Evolutionary conservation across 345 rosid species (phyloP), one percentile per base, ranked within the genome.

Genomic region (rapeseed (Brassica napus)): DNA sequence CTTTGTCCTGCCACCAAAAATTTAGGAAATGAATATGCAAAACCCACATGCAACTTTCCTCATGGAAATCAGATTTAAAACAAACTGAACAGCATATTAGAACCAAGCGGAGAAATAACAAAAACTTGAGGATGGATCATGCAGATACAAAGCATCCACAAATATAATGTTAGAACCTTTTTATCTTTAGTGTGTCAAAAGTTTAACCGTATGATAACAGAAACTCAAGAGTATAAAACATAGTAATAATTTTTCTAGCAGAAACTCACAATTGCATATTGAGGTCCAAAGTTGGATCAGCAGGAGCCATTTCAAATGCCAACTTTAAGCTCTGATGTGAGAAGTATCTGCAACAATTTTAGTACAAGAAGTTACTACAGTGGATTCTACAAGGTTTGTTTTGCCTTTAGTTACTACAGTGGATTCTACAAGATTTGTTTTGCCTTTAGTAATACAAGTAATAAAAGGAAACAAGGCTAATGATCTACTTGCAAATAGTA

Each of bases 261-360:
- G 76, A 32, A 76, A 86, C 98, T 87, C 87, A 96, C 99, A 96
- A 83, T 76, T 96, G 99, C 89, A 85, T 93, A 84, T 93, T 92
- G 72, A 96, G 88, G 79, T 96, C 99, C 71, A 96, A 87, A 15
- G 99, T 92, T 69, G 99, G 97, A 85, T 96, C 99, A 62, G 98
- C 94, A 72, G 97, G 97, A 82, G 99, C 97, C 79, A 74, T 88
- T 80, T 87, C 88, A 82, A 90, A 93, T 75, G 97, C 97, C 77
- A 39, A 62, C 85, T 90, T 90, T 77, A 96, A 86, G 85, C 86
- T 85, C 77, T 89, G 97, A 61, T 86, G 86, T 54, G 65, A 71
- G 81, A 83, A 90, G 83, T 89, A 96, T 75, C 99, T 96, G 84
- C 70, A 65, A 75, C 68, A 68, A 18, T 74, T 69, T 64, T 57